These are phyloP conservation scores for Phytopythium cucurbitacearum DNA, from an alignment of 352 stramenopile genomes.

Conservation along the genomic window DNA sequence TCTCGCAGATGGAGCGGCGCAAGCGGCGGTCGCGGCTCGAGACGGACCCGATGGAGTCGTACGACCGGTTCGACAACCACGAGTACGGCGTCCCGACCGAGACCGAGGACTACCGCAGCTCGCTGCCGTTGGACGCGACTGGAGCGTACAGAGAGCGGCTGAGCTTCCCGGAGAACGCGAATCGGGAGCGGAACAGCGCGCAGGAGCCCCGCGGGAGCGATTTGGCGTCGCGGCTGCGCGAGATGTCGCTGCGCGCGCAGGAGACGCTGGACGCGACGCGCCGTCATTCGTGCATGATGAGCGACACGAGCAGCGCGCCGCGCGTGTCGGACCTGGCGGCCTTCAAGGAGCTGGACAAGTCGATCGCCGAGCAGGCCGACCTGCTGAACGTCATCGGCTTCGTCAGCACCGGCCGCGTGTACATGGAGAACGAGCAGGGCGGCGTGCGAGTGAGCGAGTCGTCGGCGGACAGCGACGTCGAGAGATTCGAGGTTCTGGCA, in stretches of 20 bases:
- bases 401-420: conserved; percentile 67
- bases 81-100: conserved; percentile 34
- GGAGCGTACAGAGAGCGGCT: conserved; percentile 10
- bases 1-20: conserved; percentile 36
- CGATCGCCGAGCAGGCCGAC: conserved; percentile 69
- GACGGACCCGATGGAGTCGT: conserved; percentile 63
- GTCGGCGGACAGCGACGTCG: conserved; percentile 38
- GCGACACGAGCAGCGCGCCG: conserved; percentile 62
- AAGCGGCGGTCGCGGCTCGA: conserved; percentile 42
- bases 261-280: conserved; percentile 61
- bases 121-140: conserved; percentile 7
- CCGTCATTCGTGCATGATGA: conserved; percentile 76
- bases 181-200: conserved; percentile 11
- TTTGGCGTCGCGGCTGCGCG: conserved; percentile 46
- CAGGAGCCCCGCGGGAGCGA: conserved; percentile 43
- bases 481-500: conserved; percentile 62
- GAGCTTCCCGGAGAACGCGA: conserved; percentile 5
- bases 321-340: conserved; percentile 54
- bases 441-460: conserved; percentile 67
- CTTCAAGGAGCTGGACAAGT: conserved; percentile 68
- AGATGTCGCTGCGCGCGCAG: conserved; percentile 61
- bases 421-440: conserved; percentile 65
- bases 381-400: conserved; percentile 73
- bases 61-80: conserved; percentile 53
- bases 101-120: conserved; percentile 22